Base-by-base conservation (phyloP, 768 basidiomycete species). In the Trametes cinnabarina region DNA sequence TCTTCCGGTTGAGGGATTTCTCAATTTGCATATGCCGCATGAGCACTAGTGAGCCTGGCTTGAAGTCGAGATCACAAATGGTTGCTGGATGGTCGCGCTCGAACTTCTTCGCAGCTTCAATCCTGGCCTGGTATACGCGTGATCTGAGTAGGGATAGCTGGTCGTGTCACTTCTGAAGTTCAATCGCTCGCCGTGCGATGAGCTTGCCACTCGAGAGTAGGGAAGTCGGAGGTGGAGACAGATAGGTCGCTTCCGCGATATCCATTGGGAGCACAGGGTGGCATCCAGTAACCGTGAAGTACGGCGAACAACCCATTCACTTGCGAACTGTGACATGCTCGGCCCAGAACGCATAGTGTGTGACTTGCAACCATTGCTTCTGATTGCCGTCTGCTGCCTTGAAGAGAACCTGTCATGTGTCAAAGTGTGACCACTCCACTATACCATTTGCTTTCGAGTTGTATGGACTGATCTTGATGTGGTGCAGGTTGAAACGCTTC, bases 381-480 rank as follows among this genome's bases (percentile, higher is more conserved):
- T 55, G 19, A n/a, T 67, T 54, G 14, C 62, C 64, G 9, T 57
- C 55, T 30, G 55, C 54, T 11, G 73, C 70, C 42, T 78, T 79
- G 49, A 72, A 61, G 0, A 79, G 48, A 0, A 72, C 66, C 56
- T 78, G 65, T 0, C 70, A 61, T 10, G 77, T 64, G 40, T 72
- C 71, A 39, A 61, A 43, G 22, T 72, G 69, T 2, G 59, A 63
- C 0, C 64, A 40, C n/a, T 80, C 72, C 0, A 78, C 65, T 0
- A 72, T 57, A 0, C 79, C 71, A n/a, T 81, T 79, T 0, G 75
- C 74, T 2, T 65, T 69, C 0, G 73, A 78, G 51, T 80, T 80
- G 64, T 79, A 80, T 0, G 71, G 63, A 0, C 72, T 76, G 3
- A 80, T 77, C 0, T 65, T 57, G 15, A 79, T 78, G 40, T 77